Evolutionary conservation across 2,329 filamentous ascomycete species (phyloP).

Genomic region (Aspergillus sp.): DNA sequence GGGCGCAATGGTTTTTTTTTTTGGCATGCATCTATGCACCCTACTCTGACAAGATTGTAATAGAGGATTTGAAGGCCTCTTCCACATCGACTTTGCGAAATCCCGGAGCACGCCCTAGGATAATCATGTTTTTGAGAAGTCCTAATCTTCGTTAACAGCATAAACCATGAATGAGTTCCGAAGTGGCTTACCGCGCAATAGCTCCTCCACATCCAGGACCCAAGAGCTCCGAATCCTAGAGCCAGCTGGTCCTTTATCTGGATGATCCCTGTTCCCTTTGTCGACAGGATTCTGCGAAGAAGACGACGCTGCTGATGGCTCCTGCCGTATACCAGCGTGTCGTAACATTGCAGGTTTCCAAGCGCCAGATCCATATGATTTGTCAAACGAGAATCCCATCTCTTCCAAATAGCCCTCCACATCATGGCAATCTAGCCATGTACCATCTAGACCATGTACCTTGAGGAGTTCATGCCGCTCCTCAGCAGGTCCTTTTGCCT

Average conservation of each 20-base stretch:
- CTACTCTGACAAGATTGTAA: neutral
- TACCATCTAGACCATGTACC: constrained; percentile 16
- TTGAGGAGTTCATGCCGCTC: constrained; percentile 8
- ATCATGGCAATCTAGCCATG: constrained; percentile 23
- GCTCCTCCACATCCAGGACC: constrained; percentile 5
- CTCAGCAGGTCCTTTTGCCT: neutral
- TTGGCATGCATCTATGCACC: neutral
- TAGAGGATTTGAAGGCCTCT: constrained; percentile 2
- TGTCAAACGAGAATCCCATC: constrained; percentile 3
- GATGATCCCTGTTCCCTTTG: too few species aligned
- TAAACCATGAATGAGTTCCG: too few species aligned
- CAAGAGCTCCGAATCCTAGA: neutral
- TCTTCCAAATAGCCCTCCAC: constrained; percentile 19
- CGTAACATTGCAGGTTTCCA: neutral
- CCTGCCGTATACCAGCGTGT: too few species aligned
- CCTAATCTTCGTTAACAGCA: neutral
- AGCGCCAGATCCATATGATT: neutral
- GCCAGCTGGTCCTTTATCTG: too few species aligned
- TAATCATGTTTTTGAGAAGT: constrained; percentile 12
- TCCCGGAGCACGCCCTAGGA: constrained; percentile 13
- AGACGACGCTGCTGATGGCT: too few species aligned
- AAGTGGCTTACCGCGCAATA: constrained; percentile 6
- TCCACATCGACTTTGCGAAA: constrained; percentile 13
- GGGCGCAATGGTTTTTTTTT: neutral
- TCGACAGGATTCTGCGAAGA: too few species aligned